Base-by-base conservation (phyloP, 768 basidiomycete species). In the Dentipellis sp. region DNA sequence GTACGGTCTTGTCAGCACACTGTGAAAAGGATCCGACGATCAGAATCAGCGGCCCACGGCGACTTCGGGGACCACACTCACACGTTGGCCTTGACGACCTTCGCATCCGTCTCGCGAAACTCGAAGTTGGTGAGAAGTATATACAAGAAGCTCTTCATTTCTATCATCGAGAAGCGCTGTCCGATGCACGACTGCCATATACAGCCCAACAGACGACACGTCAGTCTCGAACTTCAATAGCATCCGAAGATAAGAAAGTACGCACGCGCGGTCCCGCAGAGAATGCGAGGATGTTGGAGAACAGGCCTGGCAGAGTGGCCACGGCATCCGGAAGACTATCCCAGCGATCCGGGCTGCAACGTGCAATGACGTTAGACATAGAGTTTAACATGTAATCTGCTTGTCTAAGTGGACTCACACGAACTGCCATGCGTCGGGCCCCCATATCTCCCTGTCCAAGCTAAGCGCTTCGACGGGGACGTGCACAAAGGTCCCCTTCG, bases 391-490 rank as follows among this genome's bases (percentile, higher is more conserved):
- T 29, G 42, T 34, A 11, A 17, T 5, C 50, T 53, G 16, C 4
- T 16, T 39, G 7, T 23, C 17, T 10, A 9, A 8, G 17, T 12
- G 34, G 8, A 64, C 62, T 61, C 65, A 91, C 91, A 82, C 77
- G 68, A 91, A 94, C 23, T 81, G 76, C 88, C 87, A 90, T 35
- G 85, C 88, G 65, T 88, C 82, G 22, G 80, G 73, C 5, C 91
- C 91, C 88, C 91, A 93, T 23, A 91, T 75, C 16, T 69, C 78
- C 55, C 82, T 83, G 65, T 91, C 87, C 23, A 90, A 69, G 65
- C 90, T 91, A 71, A 91, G 82, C 1, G 81, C 88, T 61, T 91
- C 89, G 10, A 91, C 69, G 0, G 91, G 83, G 5, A 91, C 76
- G 66, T 92, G 88, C 6, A 93, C 79, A 45, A 86, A 79, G 46